Conservation (phyloP, 2,329 filamentous ascomycete genomes). For the Graphium sp. region DNA sequence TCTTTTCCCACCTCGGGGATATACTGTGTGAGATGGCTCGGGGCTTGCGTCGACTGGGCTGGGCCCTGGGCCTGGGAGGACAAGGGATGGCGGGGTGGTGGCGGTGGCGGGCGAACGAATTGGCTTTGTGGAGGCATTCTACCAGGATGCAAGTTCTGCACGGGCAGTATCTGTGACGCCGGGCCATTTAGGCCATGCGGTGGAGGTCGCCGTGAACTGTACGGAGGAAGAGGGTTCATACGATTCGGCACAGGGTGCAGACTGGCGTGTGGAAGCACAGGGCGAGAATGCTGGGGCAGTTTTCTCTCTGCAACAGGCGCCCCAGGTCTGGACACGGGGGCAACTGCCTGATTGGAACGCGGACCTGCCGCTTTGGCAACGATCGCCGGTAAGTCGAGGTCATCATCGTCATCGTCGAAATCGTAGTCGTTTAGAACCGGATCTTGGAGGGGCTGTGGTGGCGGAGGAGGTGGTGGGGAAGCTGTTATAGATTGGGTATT, state of each 20-base stretch:
- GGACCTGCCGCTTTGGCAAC: neutral
- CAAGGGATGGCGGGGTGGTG: constrained; percentile 13
- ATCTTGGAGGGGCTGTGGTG: constrained; percentile 1
- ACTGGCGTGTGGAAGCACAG: neutral
- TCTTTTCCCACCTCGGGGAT: no score
- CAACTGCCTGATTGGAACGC: neutral
- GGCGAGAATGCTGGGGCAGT: neutral
- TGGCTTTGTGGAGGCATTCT: constrained; percentile 4
- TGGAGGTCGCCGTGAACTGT: neutral
- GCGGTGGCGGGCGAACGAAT: constrained; percentile 9
- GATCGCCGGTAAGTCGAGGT: constrained; percentile 38
- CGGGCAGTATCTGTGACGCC: neutral
- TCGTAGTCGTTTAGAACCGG: constrained; percentile 14
- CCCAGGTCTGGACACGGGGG: neutral
- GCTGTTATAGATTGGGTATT: constrained; percentile 6
- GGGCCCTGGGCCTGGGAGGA: constrained; percentile 22
- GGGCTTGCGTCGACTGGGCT: constrained; percentile 15
- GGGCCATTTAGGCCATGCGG: neutral
- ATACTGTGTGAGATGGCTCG: no score
- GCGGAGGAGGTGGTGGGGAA: no score
- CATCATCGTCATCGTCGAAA: constrained; percentile 36
- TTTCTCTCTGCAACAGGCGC: no score
- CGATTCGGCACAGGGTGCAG: no score
- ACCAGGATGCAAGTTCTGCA: no score
- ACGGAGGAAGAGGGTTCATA: neutral